Evolutionary conservation across 192 early-diverging fungal genomes (phyloP), one percentile per base, ranked within the genome.

Genomic region (Backusella mclennaniae): DNA sequence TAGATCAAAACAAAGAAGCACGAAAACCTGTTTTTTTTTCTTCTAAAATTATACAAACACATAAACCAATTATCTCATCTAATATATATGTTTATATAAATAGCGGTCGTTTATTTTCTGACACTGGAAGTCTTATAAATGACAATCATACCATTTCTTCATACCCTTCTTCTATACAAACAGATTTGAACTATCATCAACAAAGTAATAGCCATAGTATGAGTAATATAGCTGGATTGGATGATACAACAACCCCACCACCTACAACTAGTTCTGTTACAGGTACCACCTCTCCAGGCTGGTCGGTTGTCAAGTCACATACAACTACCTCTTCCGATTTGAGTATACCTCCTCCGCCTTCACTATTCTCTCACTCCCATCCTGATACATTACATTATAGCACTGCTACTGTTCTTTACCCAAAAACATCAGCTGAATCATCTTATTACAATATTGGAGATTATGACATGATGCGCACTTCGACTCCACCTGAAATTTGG

Each of bases 1-100:
- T 29, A 29, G 56, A 26, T 63, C 21, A 63, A 63, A 63, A 63
- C 56, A 63, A 63, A 63, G 12, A 63, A 29, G 56, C 56, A 63
- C 0, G 26, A 29, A 63, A 63, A 63, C 56, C 56, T 23, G 56
- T 63, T 63, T 63, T 63, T 59, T 63, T 63, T 63, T 63, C 19
- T 53, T 53, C 56, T 63, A 63, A 63, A 63, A 63, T 63, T 63
- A 63, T 29, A 63, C 12, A 63, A 49, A n/a, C 46, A n/a, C 56
- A 29, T 29, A 29, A 63, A 63, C 56, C 26, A 63, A 63, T 63
- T 63, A 63, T 23, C 56, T 26, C 56, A 29, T 29, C 56, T 63
- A 29, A 63, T 26, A 12, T 59, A 59, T 29, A 12, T 12, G 46
- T 21, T 17, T 44, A 44, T 44, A 49, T 19, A 63, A 63, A 63